Conservation (phyloP, 768 basidiomycete genomes). For the Mycena sanguinolenta region DNA sequence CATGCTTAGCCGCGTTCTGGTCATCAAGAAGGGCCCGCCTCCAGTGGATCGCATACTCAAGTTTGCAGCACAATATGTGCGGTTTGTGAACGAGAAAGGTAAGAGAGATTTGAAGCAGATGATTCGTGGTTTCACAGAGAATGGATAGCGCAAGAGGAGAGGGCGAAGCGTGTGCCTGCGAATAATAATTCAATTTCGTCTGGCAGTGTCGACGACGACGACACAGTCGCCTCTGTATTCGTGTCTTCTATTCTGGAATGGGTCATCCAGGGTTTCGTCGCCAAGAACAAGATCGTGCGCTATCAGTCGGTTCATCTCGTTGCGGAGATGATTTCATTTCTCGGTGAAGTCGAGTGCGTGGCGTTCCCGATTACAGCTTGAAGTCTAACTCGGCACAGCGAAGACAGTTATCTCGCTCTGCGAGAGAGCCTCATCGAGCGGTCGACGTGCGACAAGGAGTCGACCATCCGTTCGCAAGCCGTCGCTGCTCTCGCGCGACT, state of each 20-base stretch:
- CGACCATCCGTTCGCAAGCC: slow-evolving; percentile 86
- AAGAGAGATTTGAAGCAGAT: slow-evolving; percentile 37
- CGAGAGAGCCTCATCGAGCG: slow-evolving; percentile 80
- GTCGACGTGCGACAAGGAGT: slow-evolving; percentile 85
- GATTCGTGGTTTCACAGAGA: slow-evolving; percentile 20
- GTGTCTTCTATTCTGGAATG: slow-evolving; percentile 75
- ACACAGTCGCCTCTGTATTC: slow-evolving; percentile 79
- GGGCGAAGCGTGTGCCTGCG: neutral
- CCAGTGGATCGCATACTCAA: slow-evolving; percentile 88
- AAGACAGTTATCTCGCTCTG: slow-evolving; percentile 82
- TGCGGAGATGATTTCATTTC: slow-evolving; percentile 86
- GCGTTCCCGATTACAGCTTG: neutral
- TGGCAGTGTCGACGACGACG: slow-evolving; percentile 66
- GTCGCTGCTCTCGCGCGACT: slow-evolving; percentile 85
- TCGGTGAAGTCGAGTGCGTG: slow-evolving; percentile 91
- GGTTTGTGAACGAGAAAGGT: slow-evolving; percentile 89
- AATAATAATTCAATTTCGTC: too few species aligned
- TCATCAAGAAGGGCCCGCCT: slow-evolving; percentile 87
- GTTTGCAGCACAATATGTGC: slow-evolving; percentile 88
- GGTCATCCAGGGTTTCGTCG: slow-evolving; percentile 84
- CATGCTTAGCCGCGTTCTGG: slow-evolving; percentile 78
- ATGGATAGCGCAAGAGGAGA: slow-evolving; percentile 38
- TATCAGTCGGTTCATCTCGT: slow-evolving; percentile 86
- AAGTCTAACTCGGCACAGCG: slow-evolving; percentile 59
- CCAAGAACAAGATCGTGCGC: slow-evolving; percentile 92